Percentiles rank a stretch among this genome's conserved stretches.
phyloP scores from a whole-genome alignment of 2,329 filamentous ascomycete species.

The Phaeosphaeria sp. region DNA sequence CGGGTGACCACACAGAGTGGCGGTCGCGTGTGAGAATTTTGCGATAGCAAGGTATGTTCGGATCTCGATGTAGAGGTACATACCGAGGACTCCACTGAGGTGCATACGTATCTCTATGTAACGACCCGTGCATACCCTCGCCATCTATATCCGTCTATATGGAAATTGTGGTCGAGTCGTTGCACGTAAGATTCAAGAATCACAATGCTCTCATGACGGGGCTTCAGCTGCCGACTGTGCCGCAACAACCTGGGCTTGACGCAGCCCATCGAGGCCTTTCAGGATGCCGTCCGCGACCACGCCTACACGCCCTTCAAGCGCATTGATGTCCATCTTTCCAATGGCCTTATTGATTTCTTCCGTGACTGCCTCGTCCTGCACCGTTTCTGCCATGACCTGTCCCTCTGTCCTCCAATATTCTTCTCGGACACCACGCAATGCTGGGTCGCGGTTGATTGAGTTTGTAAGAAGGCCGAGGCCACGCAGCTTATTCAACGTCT shows the following conservation, averaged over 20 bases:
- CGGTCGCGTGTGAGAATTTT: constrained; percentile 23
- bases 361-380: constrained; percentile 80
- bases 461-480: constrained; percentile 81
- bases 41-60: constrained; percentile 13
- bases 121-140: constrained; percentile 28
- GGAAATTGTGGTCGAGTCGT: constrained; percentile 8
- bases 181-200: background rate
- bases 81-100: constrained; percentile 10
- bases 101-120: constrained; percentile 16
- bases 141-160: constrained; percentile 34
- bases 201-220: constrained; percentile 4
- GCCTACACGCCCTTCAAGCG: constrained; percentile 70
- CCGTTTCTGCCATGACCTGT: constrained; percentile 72
- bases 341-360: constrained; percentile 74
- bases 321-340: constrained; percentile 67
- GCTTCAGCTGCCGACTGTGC: constrained; percentile 2
- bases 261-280: constrained; percentile 38
- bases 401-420: constrained; percentile 85
- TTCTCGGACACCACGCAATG: constrained; percentile 69
- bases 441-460: constrained; percentile 75
- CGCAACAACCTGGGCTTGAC: constrained; percentile 8
- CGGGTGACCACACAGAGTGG: constrained; percentile 25
- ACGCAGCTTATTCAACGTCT: constrained; percentile 70
- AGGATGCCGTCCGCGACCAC: constrained; percentile 47
- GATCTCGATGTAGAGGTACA: constrained; percentile 6